Evolutionary conservation across 2,329 filamentous ascomycete genomes (phyloP), one percentile per base, ranked within the genome.

Genomic region (Periconia sp.): DNA sequence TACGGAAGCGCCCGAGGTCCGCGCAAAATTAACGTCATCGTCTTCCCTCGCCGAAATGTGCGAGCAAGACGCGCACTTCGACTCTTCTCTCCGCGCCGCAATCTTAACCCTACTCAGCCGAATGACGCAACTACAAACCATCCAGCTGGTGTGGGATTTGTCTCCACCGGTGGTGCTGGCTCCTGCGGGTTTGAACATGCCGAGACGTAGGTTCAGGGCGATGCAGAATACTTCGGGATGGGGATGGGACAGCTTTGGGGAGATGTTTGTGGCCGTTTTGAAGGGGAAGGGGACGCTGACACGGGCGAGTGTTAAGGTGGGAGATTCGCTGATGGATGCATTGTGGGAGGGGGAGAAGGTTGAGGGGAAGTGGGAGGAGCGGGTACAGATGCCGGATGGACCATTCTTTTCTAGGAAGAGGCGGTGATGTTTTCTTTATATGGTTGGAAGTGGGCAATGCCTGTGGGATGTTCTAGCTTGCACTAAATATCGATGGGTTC

Each of bases 121-220:
- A 7, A 50, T 55, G 52, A 15, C 29, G 21, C 44, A 48, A 31
- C 33, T 55, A 15, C 22, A 46, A 15, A 37, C 29, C 23, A 22
- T 55, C 13, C 26, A 46, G 12, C 11, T 55, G 9, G 40, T 55
- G 4, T 55, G 52, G 52, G 46, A 52, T 5, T n/a, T n/a, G n/a
- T n/a, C n/a, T n/a, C n/a, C n/a, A n/a, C n/a, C n/a, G n/a, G n/a
- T n/a, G n/a, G n/a, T n/a, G n/a, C n/a, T n/a, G n/a, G n/a, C n/a
- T n/a, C n/a, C n/a, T n/a, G n/a, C n/a, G n/a, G n/a, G n/a, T n/a
- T n/a, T n/a, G n/a, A n/a, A n/a, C n/a, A n/a, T n/a, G n/a, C n/a
- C n/a, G n/a, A n/a, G n/a, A n/a, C n/a, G n/a, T n/a, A n/a, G n/a
- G n/a, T n/a, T n/a, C n/a, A n/a, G n/a, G n/a, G n/a, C n/a, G n/a